Conservation (phyloP, 306 rosid species). For the Fagus crenata region DNA sequence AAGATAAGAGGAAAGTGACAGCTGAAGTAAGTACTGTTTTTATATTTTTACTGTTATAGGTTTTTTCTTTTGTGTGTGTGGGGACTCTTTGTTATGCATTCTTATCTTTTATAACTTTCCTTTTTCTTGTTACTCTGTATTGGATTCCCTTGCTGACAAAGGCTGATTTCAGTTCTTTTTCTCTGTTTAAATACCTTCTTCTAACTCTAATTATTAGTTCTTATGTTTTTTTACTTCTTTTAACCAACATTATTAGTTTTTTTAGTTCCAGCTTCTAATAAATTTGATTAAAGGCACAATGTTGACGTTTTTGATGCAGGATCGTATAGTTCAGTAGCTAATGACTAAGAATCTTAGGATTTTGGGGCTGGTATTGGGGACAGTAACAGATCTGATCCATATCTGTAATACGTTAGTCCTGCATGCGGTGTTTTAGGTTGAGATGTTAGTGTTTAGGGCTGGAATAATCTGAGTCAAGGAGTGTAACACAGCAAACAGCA, state of each 20-base stretch:
- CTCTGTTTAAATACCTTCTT: neutral
- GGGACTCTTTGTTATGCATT: neutral
- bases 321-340: neutral
- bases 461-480: too few species aligned
- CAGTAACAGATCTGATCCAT: neutral
- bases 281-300: neutral
- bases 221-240: neutral
- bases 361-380: neutral
- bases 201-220: neutral
- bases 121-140: too few species aligned
- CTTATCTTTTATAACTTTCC: too few species aligned
- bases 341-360: neutral
- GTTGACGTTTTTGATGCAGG: neutral
- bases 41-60: neutral
- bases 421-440: too few species aligned
- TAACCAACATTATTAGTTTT: neutral
- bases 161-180: neutral
- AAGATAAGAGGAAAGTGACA: slow-evolving; percentile 58
- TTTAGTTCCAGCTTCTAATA: neutral
- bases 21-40: slow-evolving; percentile 45
- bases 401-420: too few species aligned
- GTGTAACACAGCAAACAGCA: too few species aligned
- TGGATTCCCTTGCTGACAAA: neutral
- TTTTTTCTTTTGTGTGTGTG: neutral
- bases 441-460: too few species aligned